Evolutionary conservation across 331 rosid species (phyloP).

Genomic region (Malus hybrid): DNA sequence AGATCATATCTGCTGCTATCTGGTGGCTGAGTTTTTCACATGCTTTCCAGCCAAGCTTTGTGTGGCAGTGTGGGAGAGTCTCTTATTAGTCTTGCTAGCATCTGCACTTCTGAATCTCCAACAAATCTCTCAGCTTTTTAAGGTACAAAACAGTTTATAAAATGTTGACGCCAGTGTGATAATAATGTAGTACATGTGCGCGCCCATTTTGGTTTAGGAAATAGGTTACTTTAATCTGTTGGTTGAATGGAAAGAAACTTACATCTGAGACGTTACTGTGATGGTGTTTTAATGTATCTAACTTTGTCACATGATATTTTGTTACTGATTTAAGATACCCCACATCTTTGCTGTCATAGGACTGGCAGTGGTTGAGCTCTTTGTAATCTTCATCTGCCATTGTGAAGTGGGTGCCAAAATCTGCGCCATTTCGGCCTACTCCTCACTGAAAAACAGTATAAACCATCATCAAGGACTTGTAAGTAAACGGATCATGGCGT

Average conservation of each 20-base stretch:
- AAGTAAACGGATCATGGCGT: neutral
- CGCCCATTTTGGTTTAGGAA: neutral
- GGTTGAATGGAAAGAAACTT: too few species aligned
- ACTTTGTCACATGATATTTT: neutral
- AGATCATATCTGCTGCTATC: too few species aligned
- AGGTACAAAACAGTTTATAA: neutral
- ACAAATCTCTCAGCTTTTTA: neutral
- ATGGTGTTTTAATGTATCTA: too few species aligned
- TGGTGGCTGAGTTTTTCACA: neutral
- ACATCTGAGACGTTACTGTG: fast-evolving
- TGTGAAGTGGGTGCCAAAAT: slow-evolving; percentile 92
- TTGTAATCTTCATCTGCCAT: slow-evolving; percentile 67
- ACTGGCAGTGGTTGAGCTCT: slow-evolving; percentile 34
- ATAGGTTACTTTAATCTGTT: neutral
- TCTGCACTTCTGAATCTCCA: neutral
- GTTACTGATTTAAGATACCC: slow-evolving; percentile 5
- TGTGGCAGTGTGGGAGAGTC: neutral
- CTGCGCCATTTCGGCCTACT: slow-evolving; percentile 77
- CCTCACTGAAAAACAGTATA: slow-evolving; percentile 21
- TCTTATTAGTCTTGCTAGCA: neutral
- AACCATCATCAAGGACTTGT: neutral
- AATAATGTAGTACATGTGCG: neutral
- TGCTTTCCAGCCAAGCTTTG: neutral
- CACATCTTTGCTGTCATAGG: slow-evolving; percentile 65
- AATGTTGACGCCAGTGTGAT: neutral